These are phyloP conservation scores for Aureobasidium subglaciale DNA, from an alignment of 2,329 filamentous ascomycete genomes.

Conservation along the genomic window DNA sequence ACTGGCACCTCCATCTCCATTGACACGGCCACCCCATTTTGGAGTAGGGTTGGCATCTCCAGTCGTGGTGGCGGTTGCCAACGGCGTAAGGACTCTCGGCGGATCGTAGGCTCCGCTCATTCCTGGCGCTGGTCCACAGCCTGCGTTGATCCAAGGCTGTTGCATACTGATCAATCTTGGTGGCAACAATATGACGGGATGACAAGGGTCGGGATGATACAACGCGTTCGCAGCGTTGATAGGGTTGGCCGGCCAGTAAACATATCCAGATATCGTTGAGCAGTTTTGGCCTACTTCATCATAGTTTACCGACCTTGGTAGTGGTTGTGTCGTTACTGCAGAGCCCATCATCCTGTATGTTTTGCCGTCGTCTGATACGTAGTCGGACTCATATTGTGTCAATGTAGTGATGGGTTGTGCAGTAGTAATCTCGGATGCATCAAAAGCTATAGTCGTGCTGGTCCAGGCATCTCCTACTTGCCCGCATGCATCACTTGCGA, in stretches of 20 bases:
- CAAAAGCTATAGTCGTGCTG: constrained; percentile 15
- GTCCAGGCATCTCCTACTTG: constrained; percentile 15
- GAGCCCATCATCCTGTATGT: background rate
- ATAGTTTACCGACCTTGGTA: constrained; percentile 1
- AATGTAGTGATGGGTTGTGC: constrained; percentile 13
- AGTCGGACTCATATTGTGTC: background rate
- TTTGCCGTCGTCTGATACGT: background rate
- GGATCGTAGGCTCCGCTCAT: constrained; percentile 13
- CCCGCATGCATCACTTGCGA: constrained; percentile 14
- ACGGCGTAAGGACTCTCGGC: constrained; percentile 7
- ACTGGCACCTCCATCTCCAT: background rate
- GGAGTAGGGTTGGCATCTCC: background rate
- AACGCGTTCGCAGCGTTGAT: constrained; percentile 5
- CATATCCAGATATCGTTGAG: constrained; percentile 4
- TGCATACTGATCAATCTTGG: constrained; percentile 9
- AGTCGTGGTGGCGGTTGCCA: background rate
- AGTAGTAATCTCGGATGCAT: constrained; percentile 15
- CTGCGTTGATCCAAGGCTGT: background rate
- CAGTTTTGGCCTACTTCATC: constrained; percentile 14
- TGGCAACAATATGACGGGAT: constrained; percentile 10
- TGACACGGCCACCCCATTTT: background rate
- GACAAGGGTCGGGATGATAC: constrained; percentile 6
- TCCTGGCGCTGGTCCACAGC: background rate
- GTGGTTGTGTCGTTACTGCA: constrained; percentile 12
- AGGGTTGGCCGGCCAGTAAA: constrained; percentile 17